These are phyloP conservation scores for Pterulicium gracile DNA, from an alignment of 1,284 basidiomycete genomes.

Conservation along the genomic window DNA sequence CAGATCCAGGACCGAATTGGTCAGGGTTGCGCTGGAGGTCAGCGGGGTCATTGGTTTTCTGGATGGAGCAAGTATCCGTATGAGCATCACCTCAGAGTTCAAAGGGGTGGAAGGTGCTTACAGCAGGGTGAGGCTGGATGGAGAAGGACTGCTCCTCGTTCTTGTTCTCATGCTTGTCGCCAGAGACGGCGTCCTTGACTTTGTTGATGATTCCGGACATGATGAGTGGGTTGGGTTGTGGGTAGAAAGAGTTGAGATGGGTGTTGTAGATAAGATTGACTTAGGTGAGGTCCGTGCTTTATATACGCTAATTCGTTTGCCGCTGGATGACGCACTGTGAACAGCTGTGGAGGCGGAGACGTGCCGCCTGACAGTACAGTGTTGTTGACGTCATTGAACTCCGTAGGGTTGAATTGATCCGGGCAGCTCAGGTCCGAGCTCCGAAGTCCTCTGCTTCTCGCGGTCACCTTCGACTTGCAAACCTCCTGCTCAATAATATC, in stretches of 20 bases:
- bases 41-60: constrained; percentile 38
- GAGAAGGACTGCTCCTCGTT: constrained; percentile 23
- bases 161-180: constrained; percentile 5
- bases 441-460: too few relatives aligned
- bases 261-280: not conserved
- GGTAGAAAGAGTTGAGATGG: not conserved
- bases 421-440: too few relatives aligned
- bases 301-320: not conserved
- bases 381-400: not conserved
- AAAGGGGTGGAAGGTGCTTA: constrained; percentile 14
- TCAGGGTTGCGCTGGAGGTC: constrained; percentile 23
- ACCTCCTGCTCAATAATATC: too few relatives aligned
- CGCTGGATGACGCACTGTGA: not conserved
- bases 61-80: constrained; percentile 3
- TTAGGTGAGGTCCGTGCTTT: not conserved
- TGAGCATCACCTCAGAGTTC: not conserved
- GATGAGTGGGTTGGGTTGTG: constrained; percentile 1
- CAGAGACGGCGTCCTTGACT: constrained; percentile 12
- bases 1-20: constrained; percentile 20
- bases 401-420: not conserved
- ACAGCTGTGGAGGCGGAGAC: not conserved
- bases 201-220: constrained; percentile 15
- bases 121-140: constrained; percentile 40
- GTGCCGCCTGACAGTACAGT: not conserved
- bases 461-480: too few relatives aligned